Conservation (phyloP, 1,284 basidiomycete species). For the Gomphus bonarii region DNA sequence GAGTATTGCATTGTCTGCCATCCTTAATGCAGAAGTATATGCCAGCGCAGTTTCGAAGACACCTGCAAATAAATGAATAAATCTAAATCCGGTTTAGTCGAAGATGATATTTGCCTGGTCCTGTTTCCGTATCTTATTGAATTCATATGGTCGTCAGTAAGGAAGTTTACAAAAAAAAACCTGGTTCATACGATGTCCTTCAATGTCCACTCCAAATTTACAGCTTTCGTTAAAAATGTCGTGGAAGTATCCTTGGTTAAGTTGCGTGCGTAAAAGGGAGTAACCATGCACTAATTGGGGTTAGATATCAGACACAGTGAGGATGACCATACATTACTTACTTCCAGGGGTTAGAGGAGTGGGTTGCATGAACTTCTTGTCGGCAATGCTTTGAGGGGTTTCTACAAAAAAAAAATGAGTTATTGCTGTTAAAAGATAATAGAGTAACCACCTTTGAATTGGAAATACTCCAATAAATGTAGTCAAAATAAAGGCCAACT, state of each 20-base stretch:
- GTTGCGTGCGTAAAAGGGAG: slow-evolving; percentile 77
- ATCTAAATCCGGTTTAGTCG: background rate
- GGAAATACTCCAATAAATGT: slow-evolving; percentile 67
- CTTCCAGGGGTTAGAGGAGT: slow-evolving; percentile 85
- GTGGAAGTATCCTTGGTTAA: slow-evolving; percentile 87
- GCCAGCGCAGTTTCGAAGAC: slow-evolving; percentile 93
- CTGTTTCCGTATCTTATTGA: slow-evolving; percentile 83
- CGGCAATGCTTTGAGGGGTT: slow-evolving; percentile 60
- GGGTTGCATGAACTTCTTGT: slow-evolving; percentile 72
- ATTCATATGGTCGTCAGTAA: background rate
- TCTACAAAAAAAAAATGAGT: slow-evolving; percentile 35
- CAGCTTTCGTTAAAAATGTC: slow-evolving; percentile 74
- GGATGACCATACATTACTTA: slow-evolving; percentile 30
- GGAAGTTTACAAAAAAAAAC: background rate
- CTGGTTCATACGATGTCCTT: slow-evolving; percentile 75
- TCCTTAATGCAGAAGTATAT: slow-evolving; percentile 74
- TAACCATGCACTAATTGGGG: slow-evolving; percentile 75
- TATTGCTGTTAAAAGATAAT: background rate
- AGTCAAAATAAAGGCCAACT: background rate
- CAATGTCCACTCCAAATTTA: slow-evolving; percentile 75
- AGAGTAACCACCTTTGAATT: slow-evolving; percentile 63
- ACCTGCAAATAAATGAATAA: slow-evolving; percentile 23
- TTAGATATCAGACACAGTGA: background rate
- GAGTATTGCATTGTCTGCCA: slow-evolving; percentile 91
- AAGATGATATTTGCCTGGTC: slow-evolving; percentile 41